Evolutionary conservation across 2,329 filamentous ascomycete species (phyloP).

Genomic region (Coniochaeta pulveracea): DNA sequence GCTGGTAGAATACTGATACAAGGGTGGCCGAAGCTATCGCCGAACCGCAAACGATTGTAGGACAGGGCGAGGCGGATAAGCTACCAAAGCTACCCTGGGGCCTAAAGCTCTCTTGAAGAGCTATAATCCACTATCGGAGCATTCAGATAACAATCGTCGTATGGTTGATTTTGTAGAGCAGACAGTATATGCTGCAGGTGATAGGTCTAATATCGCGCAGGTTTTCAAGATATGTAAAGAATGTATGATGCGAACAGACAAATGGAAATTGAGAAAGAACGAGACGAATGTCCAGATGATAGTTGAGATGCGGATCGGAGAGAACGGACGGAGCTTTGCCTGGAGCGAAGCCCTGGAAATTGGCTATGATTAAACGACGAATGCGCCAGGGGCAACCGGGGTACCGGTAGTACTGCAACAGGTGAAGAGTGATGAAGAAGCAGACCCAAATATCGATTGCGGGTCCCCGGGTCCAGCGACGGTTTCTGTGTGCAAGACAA

Average conservation of each 20-base stretch:
- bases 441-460: too few species aligned
- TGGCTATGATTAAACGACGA: constrained; percentile 4
- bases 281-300: neutral
- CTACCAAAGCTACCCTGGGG: neutral
- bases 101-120: constrained; percentile 3
- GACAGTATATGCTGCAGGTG: neutral
- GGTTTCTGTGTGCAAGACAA: too few species aligned
- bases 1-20: neutral
- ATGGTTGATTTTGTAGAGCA: too few species aligned
- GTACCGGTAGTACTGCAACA: too few species aligned
- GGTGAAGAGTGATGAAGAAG: too few species aligned
- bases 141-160: too few species aligned
- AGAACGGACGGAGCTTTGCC: constrained; percentile 1
- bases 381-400: too few species aligned
- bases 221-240: neutral
- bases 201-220: neutral
- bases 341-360: constrained; percentile 1
- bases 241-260: neutral
- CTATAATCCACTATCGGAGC: neutral
- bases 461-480: too few species aligned
- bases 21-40: neutral
- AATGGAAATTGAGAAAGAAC: neutral
- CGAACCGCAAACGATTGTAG: constrained; percentile 1
- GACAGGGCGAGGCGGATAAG: neutral
- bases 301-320: constrained; percentile 1